Evolutionary conservation across 1,284 basidiomycete species (phyloP).

Genomic region (Boletus nobilissimus): DNA sequence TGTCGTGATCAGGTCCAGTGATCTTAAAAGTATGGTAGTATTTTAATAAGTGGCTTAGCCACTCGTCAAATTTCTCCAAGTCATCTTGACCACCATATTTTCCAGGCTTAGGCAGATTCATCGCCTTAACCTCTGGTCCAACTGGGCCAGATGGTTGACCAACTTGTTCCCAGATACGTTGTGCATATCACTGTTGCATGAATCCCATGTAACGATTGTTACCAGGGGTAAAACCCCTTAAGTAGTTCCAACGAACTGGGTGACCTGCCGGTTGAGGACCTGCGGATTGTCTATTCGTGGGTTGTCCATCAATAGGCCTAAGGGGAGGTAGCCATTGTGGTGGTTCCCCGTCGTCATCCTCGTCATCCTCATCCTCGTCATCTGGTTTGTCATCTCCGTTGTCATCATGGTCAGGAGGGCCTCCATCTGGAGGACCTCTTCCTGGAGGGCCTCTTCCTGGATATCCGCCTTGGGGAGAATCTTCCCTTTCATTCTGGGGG

Average conservation of each 20-base stretch:
- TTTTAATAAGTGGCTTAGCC: no score
- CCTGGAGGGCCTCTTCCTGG: background rate
- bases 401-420: no score
- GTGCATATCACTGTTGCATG: background rate
- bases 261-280: no score
- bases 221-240: background rate
- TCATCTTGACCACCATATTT: background rate
- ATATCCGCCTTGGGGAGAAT: no score
- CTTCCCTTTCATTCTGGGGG: background rate
- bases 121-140: background rate
- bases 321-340: no score
- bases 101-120: background rate
- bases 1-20: no score
- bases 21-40: no score
- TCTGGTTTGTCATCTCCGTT: no score
- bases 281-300: no score
- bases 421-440: no score
- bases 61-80: background rate
- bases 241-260: background rate
- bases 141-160: background rate
- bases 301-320: no score
- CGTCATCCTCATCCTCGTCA: no score
- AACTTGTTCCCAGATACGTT: background rate
- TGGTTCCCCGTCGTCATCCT: background rate
- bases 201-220: background rate